A percentile compares a stretch with the other conserved stretches of the same genome.
Conservation (phyloP, 805 yeast genomes). For the Jamesozyma rosinii region DNA sequence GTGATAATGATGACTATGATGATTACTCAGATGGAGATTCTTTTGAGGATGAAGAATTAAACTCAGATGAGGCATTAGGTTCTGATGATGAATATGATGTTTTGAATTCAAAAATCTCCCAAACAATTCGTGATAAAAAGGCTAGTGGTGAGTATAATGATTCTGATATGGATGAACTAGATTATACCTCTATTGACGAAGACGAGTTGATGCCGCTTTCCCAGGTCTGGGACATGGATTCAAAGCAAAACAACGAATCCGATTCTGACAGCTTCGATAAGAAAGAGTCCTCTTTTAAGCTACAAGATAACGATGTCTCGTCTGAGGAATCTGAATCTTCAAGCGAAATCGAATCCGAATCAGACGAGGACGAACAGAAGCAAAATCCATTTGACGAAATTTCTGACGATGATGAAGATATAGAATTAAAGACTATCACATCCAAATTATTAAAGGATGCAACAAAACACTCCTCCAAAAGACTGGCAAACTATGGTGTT, state of each 20-base stretch:
- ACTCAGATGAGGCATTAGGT: conserved; percentile 83
- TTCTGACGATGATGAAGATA: conserved; percentile 41
- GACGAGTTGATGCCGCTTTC: conserved; percentile 64
- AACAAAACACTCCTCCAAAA: conserved; percentile 32
- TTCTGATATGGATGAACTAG: conserved; percentile 57
- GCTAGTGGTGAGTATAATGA: conserved; percentile 26
- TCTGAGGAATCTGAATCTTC: conserved; percentile 6
- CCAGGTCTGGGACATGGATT: conserved; percentile 85
- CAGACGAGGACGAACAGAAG: conserved; percentile 17
- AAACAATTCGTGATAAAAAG: conserved; percentile 53
- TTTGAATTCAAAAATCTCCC: conserved; percentile 57
- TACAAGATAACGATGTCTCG: conserved; percentile 16
- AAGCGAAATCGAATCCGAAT: conserved; percentile 9
- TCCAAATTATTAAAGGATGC: conserved; percentile 31
- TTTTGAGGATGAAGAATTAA: conserved; percentile 57
- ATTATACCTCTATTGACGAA: conserved; percentile 47
- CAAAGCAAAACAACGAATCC: conserved; percentile 26
- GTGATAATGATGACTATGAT: conserved; percentile 21
- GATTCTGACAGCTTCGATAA: conserved; percentile 12
- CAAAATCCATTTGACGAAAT: conserved; percentile 31
- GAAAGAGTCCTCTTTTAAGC: conserved; percentile 7
- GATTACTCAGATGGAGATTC: conserved; percentile 26
- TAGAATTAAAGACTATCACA: conserved; percentile 45
- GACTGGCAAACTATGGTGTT: conserved; percentile 43
- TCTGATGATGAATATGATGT: conserved; percentile 66